A percentile compares a stretch with the other conserved stretches of the same genome.
Evolutionary conservation across 73 alveolate genomes (phyloP).

Genomic region (Paramecium bursaria): DNA sequence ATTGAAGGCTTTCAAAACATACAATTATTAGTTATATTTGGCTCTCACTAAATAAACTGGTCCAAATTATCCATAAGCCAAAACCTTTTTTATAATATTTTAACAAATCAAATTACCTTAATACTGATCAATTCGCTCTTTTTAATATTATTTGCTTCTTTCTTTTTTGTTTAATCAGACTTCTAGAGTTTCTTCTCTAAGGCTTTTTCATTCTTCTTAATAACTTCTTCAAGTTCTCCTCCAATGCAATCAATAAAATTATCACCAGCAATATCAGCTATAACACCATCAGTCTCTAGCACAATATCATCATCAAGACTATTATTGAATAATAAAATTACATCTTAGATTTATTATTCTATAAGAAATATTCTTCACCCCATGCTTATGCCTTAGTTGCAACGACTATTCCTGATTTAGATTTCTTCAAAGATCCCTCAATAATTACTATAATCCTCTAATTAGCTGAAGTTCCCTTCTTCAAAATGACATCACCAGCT

Average conservation of each 20-base stretch:
- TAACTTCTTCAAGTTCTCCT: slow-evolving; percentile 64
- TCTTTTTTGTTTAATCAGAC: slow-evolving; percentile 62
- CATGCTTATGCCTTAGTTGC: slow-evolving; percentile 68
- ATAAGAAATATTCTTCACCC: slow-evolving; percentile 67
- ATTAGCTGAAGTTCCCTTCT: slow-evolving; percentile 67
- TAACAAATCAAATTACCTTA: slow-evolving; percentile 8
- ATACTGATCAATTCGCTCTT: slow-evolving; percentile 40
- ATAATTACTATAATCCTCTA: slow-evolving; percentile 62
- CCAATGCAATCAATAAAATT: slow-evolving; percentile 62
- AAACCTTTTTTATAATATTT: neutral
- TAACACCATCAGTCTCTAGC: slow-evolving; percentile 70
- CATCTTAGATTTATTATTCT: slow-evolving; percentile 50
- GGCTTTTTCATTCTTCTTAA: slow-evolving; percentile 37
- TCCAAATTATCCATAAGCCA: slow-evolving; percentile 66
- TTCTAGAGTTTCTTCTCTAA: slow-evolving; percentile 49
- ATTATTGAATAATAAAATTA: neutral
- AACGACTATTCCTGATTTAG: slow-evolving; percentile 62
- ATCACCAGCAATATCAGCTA: slow-evolving; percentile 67
- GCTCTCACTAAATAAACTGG: slow-evolving; percentile 70
- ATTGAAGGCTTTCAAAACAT: slow-evolving; percentile 62
- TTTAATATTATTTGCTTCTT: slow-evolving; percentile 54
- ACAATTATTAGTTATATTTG: slow-evolving; percentile 42
- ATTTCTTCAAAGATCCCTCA: slow-evolving; percentile 63
- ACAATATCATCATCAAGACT: slow-evolving; percentile 69
- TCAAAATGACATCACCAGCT: slow-evolving; percentile 69